Evolutionary conservation across 495 filamentous ascomycete genomes (phyloP), one percentile per base, ranked within the genome.

Genomic region (Cudoniella acicularis): DNA sequence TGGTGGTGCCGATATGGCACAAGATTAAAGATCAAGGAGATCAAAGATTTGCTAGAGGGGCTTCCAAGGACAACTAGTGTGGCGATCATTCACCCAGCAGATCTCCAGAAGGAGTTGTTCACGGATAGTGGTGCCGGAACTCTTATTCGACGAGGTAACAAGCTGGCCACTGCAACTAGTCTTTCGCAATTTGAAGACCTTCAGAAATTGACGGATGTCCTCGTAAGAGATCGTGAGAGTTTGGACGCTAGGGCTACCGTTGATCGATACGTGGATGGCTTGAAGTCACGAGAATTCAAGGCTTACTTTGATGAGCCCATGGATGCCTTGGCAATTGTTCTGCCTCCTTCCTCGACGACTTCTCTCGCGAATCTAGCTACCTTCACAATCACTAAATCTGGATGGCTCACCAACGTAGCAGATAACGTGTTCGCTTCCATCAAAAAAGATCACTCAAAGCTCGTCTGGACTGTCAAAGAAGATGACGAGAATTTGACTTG

Each of bases 401-500:
- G 91, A 43, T 98, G 95, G 93, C 73, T 98, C 47, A 92, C 87
- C 20, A 98, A 98, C 67, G 86, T 97, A 25, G 90, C 93, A n/a
- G 94, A 98, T 71, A 98, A 98, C 70, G 89, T 98, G 51, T 96
- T 98, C 71, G 86, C 89, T 50, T 84, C 87, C 54, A 87, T 98
- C 68, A 91, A 92, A 77, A 95, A 93, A 73, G 92, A 97, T 66
- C 89, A 90, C 70, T 85, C 90, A 60, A 92, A 87, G 75, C 82
- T 98, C 54, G 86, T 92, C 30, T 98, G 94, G 93, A 96, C 91
- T n/a, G 94, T 97, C 43, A 92, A 90, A 76, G 87, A 91, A 65
- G 90, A 94, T 60, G 94, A 98, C 62, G 95, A 98, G 80, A 98
- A 98, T 71, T 79, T 98, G 66, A 91, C 89, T 24, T 98, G 94